phyloP scores from a whole-genome alignment of 805 yeast species.

The Wickerhamiella cacticola region DNA sequence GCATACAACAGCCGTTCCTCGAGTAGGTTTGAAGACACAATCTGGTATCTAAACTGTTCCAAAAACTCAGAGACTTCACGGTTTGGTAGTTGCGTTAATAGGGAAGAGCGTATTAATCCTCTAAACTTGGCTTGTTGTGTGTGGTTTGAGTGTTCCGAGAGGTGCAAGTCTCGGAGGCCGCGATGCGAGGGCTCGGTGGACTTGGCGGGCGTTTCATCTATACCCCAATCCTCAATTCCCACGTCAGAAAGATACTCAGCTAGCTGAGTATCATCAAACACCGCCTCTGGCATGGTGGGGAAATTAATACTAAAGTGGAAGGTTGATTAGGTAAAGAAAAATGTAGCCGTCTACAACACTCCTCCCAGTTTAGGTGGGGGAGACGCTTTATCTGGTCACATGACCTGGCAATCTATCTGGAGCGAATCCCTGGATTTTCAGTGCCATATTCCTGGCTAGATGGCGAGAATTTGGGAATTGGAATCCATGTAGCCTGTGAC shows the following conservation, averaged over 20 bases:
- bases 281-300: constrained; percentile 15
- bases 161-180: constrained; percentile 15
- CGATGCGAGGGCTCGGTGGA: not conserved
- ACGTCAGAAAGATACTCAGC: constrained; percentile 23
- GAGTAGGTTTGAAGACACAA: constrained; percentile 39
- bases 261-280: constrained; percentile 27
- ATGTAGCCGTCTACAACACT: no score
- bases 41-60: constrained; percentile 41
- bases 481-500: no score
- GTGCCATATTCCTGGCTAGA: no score
- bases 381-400: no score
- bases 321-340: constrained; percentile 1
- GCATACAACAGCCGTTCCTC: constrained; percentile 31
- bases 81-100: constrained; percentile 20
- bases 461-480: no score
- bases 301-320: not conserved
- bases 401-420: no score
- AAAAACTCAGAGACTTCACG: constrained; percentile 30
- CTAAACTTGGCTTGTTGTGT: constrained; percentile 21
- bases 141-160: constrained; percentile 9
- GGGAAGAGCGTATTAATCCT: constrained; percentile 21
- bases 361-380: no score
- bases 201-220: constrained; percentile 18
- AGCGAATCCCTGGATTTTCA: no score
- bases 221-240: constrained; percentile 29